Evolutionary conservation across 305 asterid species (phyloP).

Genomic region (Lippia alba): DNA sequence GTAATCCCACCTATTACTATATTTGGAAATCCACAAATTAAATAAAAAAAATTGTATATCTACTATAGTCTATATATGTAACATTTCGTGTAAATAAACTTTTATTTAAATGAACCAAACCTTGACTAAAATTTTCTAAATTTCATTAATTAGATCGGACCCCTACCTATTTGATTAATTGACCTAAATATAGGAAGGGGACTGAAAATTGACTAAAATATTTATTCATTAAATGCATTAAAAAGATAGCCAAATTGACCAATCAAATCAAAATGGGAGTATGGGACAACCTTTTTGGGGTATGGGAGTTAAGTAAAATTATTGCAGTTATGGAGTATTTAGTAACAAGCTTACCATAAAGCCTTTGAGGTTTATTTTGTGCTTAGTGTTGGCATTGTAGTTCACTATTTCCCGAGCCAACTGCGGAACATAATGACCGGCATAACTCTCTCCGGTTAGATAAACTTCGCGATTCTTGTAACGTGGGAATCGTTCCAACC

Average conservation of each 20-base stretch:
- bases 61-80: too few relatives aligned
- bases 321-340: background rate
- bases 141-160: background rate
- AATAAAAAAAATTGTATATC: too few relatives aligned
- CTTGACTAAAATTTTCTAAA: background rate
- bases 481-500: constrained; percentile 90
- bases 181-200: background rate
- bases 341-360: constrained; percentile 62
- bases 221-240: background rate
- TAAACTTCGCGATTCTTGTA: constrained; percentile 73
- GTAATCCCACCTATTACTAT: too few relatives aligned
- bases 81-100: too few relatives aligned
- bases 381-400: constrained; percentile 54
- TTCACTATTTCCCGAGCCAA: constrained; percentile 71
- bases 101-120: too few relatives aligned
- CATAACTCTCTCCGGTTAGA: constrained; percentile 91
- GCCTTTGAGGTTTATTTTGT: constrained; percentile 75
- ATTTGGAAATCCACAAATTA: too few relatives aligned
- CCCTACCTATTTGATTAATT: background rate
- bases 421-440: constrained; percentile 97
- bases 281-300: background rate
- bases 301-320: background rate
- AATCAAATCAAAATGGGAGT: background rate
- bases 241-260: background rate
- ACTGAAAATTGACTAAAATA: background rate